phyloP scores from a whole-genome alignment of 441 rosid genomes.

The Euphorbia celastroides region DNA sequence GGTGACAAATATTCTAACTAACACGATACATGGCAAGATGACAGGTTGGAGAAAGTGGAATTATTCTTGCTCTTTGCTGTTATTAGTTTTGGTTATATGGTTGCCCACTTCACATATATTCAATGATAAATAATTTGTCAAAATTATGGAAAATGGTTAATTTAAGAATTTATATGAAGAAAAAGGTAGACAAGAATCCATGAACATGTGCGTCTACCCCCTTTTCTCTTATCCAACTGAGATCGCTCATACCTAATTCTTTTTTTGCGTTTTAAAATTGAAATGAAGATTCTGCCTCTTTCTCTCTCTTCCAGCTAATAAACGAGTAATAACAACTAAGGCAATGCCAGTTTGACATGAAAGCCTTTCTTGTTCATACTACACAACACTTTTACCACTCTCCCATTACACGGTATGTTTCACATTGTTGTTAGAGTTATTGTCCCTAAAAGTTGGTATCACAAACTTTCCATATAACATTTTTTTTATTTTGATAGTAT shows the following conservation, averaged over 20 bases:
- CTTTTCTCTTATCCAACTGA: not conserved
- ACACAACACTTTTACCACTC: not conserved
- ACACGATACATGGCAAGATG: not conserved
- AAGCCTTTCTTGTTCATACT: not conserved
- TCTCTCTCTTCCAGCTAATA: not conserved
- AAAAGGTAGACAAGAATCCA: not conserved
- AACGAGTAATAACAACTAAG: not conserved
- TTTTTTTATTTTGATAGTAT: too few relatives aligned
- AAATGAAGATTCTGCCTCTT: not conserved
- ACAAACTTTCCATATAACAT: not conserved
- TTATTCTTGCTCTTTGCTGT: not conserved
- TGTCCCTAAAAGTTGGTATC: too few relatives aligned
- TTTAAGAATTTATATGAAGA: not conserved
- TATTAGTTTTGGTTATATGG: too few relatives aligned
- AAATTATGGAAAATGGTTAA: too few relatives aligned
- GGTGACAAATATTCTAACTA: not conserved
- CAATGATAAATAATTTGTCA: too few relatives aligned
- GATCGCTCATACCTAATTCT: not conserved
- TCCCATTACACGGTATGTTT: too few relatives aligned
- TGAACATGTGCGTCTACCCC: conserved; percentile 2
- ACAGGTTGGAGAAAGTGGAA: not conserved
- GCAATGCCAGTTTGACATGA: not conserved
- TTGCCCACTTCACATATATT: too few relatives aligned
- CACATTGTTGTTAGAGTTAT: too few relatives aligned
- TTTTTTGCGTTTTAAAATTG: not conserved